phyloP scores from a whole-genome alignment of 2,329 filamentous ascomycete genomes.

The Polytolypa hystricis region DNA sequence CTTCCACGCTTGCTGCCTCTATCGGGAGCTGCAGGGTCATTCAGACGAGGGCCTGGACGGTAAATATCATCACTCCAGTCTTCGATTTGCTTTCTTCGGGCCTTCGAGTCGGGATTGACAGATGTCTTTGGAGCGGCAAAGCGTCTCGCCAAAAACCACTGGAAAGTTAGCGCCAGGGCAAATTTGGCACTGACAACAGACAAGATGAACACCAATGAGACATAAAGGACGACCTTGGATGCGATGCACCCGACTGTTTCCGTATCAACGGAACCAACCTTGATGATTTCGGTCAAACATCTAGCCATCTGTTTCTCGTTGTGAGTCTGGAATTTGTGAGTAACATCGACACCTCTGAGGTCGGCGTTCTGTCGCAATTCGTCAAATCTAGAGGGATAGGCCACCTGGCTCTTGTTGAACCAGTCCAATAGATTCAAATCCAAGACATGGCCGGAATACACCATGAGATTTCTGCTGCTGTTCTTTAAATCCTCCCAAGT shows the following conservation, averaged over 20 bases:
- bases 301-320: slow-evolving; percentile 71
- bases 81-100: slow-evolving; percentile 86
- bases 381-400: slow-evolving; percentile 65
- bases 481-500: slow-evolving; percentile 94
- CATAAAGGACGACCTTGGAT: slow-evolving; percentile 90
- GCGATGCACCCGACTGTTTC: slow-evolving; percentile 96
- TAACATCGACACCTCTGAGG: slow-evolving; percentile 77
- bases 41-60: slow-evolving; percentile 70
- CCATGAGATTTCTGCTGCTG: slow-evolving; percentile 74
- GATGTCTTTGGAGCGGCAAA: slow-evolving; percentile 81
- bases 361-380: slow-evolving; percentile 60
- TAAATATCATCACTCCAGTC: slow-evolving; percentile 98
- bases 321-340: slow-evolving; percentile 69
- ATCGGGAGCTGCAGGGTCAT: slow-evolving; percentile 62
- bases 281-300: slow-evolving; percentile 88
- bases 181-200: slow-evolving; percentile 82
- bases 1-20: slow-evolving; percentile 70
- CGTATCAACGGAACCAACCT: slow-evolving; percentile 90
- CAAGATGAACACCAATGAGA: slow-evolving; percentile 83
- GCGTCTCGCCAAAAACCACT: slow-evolving; percentile 86
- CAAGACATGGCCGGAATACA: slow-evolving; percentile 88
- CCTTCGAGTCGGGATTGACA: slow-evolving; percentile 66
- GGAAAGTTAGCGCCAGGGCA: slow-evolving; percentile 76
- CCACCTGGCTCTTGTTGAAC: slow-evolving; percentile 77
- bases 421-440: slow-evolving; percentile 80